Evolutionary conservation across 768 basidiomycete species (phyloP), one percentile per base, ranked within the genome.

Genomic region (Pulveroboletus ravenelii): DNA sequence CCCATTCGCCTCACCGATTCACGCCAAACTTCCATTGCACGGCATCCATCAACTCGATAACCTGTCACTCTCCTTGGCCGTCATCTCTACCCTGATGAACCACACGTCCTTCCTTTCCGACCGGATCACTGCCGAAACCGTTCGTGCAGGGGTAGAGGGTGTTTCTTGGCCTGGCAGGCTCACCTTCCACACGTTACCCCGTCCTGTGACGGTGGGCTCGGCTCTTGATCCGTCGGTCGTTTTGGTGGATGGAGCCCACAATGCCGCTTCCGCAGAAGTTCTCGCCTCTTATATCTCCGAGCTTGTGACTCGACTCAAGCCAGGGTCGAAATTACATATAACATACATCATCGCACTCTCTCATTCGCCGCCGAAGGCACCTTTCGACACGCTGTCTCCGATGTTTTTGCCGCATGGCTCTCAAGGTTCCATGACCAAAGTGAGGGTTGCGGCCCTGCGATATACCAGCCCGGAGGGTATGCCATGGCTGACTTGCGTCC

Each of bases 201-300:
- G 52, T 67, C 32, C 59, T 36, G 47, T 56, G 40, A 61, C 47
- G 6, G 40, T 30, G 25, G 59, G 51, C 9, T 59, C 45, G 38
- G 44, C 47, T 35, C 20, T 36, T 38, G 50, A 56, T 44, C 50
- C 61, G 39, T 55, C 78, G 8, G 68, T 66, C 18, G 57, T 94
- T 12, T 77, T 98, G 10, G 87, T 85, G 5, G 96, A 99, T 61
- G 96, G 96, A 3, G 95, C 96, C 1, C 96, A 98, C 66, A 99
- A 98, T 63, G 70, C 83, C 7, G 84, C 89, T 6, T 92, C 92
- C 0, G 78, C 92, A 0, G 56, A 66, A 27, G 79, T 79, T 0
- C 79, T 97, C 10, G 77, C 82, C 8, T 63, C 72, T 2, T 97
- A 91, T 64, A 70, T 73, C 27, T 61, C 64, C 48, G 67, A 70